Conservation (phyloP, 495 filamentous ascomycete species). For the Xylona heveae region DNA sequence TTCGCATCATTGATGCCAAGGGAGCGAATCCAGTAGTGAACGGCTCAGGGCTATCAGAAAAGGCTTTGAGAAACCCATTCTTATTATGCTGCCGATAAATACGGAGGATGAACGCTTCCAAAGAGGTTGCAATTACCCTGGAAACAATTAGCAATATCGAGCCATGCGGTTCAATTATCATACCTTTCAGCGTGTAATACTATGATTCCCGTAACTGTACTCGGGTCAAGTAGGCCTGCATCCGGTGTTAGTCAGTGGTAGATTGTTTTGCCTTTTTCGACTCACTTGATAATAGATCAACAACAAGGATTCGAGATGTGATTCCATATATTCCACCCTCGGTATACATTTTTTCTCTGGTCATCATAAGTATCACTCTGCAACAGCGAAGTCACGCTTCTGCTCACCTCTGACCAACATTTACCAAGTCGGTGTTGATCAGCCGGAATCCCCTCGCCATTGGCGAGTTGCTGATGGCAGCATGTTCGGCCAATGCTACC, state of each 20-base stretch:
- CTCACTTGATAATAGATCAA: conserved; percentile 65
- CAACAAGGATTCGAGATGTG: conserved; percentile 84
- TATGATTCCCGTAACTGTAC: conserved; percentile 71
- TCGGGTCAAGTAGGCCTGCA: conserved; percentile 46
- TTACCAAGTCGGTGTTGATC: conserved; percentile 87
- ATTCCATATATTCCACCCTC: conserved; percentile 87
- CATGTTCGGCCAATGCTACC: conserved; percentile 73
- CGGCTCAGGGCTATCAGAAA: conserved; percentile 84
- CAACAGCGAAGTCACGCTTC: background rate
- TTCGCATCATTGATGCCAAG: conserved; percentile 75
- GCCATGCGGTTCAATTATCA: background rate
- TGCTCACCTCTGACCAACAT: conserved; percentile 42
- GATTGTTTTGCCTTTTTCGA: background rate
- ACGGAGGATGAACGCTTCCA: conserved; percentile 87
- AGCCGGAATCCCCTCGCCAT: conserved; percentile 68
- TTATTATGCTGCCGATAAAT: conserved; percentile 91
- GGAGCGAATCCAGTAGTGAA: conserved; percentile 83
- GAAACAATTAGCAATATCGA: background rate
- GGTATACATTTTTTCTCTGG: conserved; percentile 70
- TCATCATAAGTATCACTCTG: conserved; percentile 4
- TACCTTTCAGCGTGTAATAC: conserved; percentile 73
- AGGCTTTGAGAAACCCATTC: conserved; percentile 81
- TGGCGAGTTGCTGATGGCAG: conserved; percentile 56
- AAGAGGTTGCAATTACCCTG: conserved; percentile 63
- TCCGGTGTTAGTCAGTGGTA: conserved; percentile 8